phyloP scores from a whole-genome alignment of 2,329 filamentous ascomycete species.

The Tolypocladium nubicola region DNA sequence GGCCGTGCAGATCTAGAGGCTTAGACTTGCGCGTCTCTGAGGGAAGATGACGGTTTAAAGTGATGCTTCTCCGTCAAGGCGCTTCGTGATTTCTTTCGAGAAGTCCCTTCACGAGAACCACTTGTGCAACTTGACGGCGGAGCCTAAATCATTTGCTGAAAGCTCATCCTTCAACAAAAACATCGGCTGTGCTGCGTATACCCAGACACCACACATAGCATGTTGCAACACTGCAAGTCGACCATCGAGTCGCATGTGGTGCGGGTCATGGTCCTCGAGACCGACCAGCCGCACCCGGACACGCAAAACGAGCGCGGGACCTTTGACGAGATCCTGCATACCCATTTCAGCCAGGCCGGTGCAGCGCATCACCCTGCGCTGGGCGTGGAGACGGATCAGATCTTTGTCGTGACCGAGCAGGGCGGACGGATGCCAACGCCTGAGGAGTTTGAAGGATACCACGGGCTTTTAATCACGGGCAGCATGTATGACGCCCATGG shows the following conservation, averaged over 20 bases:
- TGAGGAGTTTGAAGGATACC: slow-evolving; percentile 48
- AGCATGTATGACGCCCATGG: slow-evolving; percentile 61
- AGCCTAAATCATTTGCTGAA: background rate
- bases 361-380: slow-evolving; percentile 40
- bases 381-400: slow-evolving; percentile 41
- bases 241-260: slow-evolving; percentile 15
- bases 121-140: too few species aligned
- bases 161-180: background rate
- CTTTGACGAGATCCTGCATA: slow-evolving; percentile 42
- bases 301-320: slow-evolving; percentile 34
- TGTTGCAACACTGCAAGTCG: slow-evolving; percentile 16
- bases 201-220: background rate
- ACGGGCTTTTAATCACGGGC: slow-evolving; percentile 66
- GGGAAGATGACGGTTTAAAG: background rate
- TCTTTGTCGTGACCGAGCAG: slow-evolving; percentile 41
- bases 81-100: background rate
- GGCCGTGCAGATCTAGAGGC: background rate
- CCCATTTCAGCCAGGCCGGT: slow-evolving; percentile 39
- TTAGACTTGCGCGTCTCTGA: background rate
- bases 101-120: rapidly evolving
- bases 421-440: slow-evolving; percentile 34
- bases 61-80: background rate
- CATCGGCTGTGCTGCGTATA: too few species aligned
- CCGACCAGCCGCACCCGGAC: slow-evolving; percentile 42
- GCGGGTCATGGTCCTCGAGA: slow-evolving; percentile 44